phyloP scores from a whole-genome alignment of 2,329 filamentous ascomycete species.

The Geosmithia putterillii region DNA sequence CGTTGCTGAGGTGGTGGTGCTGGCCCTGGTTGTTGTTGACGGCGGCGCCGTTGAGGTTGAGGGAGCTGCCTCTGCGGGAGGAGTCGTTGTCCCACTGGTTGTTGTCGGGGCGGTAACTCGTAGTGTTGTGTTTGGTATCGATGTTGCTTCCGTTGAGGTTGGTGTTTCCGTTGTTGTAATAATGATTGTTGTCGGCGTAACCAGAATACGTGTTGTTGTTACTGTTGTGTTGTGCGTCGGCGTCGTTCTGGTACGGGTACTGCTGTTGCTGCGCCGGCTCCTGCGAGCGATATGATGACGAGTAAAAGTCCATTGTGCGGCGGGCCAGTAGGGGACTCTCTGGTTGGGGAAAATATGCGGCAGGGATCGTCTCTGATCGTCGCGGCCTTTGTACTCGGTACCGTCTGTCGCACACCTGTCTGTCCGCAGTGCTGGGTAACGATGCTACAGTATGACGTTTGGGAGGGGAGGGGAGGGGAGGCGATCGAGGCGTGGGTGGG shows the following conservation, averaged over 20 bases:
- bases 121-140: background rate
- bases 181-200: background rate
- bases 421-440: too few relatives aligned
- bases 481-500: too few relatives aligned
- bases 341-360: background rate
- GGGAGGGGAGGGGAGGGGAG: too few relatives aligned
- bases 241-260: background rate
- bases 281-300: background rate
- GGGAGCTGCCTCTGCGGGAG: conserved; percentile 9
- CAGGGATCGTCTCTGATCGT: background rate
- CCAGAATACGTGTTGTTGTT: background rate
- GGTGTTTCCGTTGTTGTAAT: conserved; percentile 1
- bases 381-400: background rate
- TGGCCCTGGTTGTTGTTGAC: background rate
- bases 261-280: background rate
- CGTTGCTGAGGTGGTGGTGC: background rate
- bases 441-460: too few relatives aligned
- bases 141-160: background rate
- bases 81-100: background rate
- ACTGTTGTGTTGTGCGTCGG: background rate
- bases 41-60: conserved; percentile 22
- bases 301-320: background rate
- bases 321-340: background rate
- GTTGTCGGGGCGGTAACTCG: background rate
- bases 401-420: too few relatives aligned